Conservation (phyloP, 345 rosid species). For the Hibiscus trionum region DNA sequence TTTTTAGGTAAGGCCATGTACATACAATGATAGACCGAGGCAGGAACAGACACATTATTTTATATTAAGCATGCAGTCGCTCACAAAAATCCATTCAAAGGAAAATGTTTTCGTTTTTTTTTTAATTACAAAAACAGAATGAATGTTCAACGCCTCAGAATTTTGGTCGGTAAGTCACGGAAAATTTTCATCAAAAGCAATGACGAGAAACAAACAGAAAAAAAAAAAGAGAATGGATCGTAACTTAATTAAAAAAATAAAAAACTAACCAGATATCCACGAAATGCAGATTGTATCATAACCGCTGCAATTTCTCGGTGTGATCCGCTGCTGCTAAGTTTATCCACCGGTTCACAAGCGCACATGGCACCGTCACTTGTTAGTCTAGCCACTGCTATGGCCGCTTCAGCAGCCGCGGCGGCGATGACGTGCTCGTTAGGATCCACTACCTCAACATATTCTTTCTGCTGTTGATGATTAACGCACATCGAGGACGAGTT, state of each 20-base stretch:
- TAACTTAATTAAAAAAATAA: not conserved
- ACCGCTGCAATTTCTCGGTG: slow-evolving; percentile 47
- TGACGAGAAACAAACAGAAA: not conserved
- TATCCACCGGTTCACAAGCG: slow-evolving; percentile 20
- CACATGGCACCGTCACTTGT: slow-evolving; percentile 63
- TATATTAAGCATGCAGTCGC: too few species aligned
- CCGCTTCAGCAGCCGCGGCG: slow-evolving; percentile 59
- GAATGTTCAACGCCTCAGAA: too few species aligned
- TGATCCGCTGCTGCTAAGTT: slow-evolving; percentile 20
- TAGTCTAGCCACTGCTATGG: slow-evolving; percentile 59
- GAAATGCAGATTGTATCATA: slow-evolving; percentile 74
- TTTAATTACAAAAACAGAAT: too few species aligned
- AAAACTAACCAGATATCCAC: slow-evolving; percentile 73
- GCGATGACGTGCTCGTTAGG: slow-evolving; percentile 58
- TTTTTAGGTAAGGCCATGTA: too few species aligned
- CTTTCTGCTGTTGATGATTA: not conserved
- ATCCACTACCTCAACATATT: slow-evolving; percentile 11
- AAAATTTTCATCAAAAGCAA: not conserved
- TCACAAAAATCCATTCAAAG: too few species aligned
- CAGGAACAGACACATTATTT: too few species aligned
- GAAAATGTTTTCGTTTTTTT: too few species aligned
- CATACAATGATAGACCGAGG: too few species aligned
- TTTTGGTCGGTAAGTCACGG: slow-evolving; percentile 15
- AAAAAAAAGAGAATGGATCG: not conserved
- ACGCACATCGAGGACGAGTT: slow-evolving; percentile 3